These are phyloP conservation scores for Solanum hybrid DNA, from an alignment of 305 asterid species.

Conservation along the genomic window DNA sequence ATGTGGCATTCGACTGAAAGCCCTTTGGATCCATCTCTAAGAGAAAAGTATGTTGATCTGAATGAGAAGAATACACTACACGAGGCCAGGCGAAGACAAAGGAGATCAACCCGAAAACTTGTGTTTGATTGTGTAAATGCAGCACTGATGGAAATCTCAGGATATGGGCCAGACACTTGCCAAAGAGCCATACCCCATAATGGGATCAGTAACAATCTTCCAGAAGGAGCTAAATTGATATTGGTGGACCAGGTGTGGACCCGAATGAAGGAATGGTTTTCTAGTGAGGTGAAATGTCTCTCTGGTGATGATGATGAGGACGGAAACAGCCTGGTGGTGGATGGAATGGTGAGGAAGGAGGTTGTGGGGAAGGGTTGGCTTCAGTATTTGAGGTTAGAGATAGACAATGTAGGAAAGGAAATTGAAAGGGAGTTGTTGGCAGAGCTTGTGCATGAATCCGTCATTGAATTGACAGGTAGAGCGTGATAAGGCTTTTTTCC, in stretches of 20 bases:
- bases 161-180: conserved; percentile 32
- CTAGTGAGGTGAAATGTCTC: conserved; percentile 26
- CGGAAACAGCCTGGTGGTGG: conserved; percentile 40
- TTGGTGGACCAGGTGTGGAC: conserved; percentile 65
- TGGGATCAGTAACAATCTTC: conserved; percentile 10
- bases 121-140: conserved; percentile 75
- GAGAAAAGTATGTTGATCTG: conserved; percentile 50
- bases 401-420: conserved; percentile 51
- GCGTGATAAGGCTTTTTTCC: conserved; percentile 9
- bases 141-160: conserved; percentile 49
- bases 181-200: conserved; percentile 21
- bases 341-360: conserved; percentile 60
- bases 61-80: conserved; percentile 40
- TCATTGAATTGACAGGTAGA: conserved; percentile 58
- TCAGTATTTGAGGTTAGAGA: conserved; percentile 44
- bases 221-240: conserved; percentile 15
- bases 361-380: conserved; percentile 68
- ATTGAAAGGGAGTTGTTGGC: conserved; percentile 62
- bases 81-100: conserved; percentile 56
- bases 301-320: conserved; percentile 39
- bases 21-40: conserved; percentile 70
- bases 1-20: conserved; percentile 74
- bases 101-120: conserved; percentile 64
- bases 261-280: conserved; percentile 47
- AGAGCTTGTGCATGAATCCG: conserved; percentile 56